Conservation (phyloP, 2,329 filamentous ascomycete species). For the Hypoxylon sp. region DNA sequence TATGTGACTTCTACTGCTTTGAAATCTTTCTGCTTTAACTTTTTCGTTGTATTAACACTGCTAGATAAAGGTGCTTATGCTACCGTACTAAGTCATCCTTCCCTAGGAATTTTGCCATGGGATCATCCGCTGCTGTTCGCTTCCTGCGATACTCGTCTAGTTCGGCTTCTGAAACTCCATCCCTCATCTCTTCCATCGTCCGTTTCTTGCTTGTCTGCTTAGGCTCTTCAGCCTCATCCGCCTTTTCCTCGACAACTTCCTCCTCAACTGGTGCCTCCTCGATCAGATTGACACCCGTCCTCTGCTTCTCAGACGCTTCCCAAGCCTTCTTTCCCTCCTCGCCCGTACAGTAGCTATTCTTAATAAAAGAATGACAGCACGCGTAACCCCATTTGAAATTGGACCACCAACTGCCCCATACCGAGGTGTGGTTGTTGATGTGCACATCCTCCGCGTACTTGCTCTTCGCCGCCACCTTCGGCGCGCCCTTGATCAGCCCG, state of each 20-base stretch:
- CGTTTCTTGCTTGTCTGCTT: conserved; percentile 72
- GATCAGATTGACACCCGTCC: conserved; percentile 62
- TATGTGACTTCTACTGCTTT: conserved; percentile 22
- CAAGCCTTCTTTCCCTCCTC: conserved; percentile 87
- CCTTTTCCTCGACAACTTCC: conserved; percentile 43
- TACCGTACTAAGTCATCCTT: conserved; percentile 75
- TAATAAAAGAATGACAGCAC: conserved; percentile 93
- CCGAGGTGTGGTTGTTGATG: conserved; percentile 90
- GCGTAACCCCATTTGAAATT: conserved; percentile 96
- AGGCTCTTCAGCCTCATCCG: conserved; percentile 44
- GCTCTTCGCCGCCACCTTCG: conserved; percentile 81
- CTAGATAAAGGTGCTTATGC: conserved; percentile 29
- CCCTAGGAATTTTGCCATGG: conserved; percentile 86
- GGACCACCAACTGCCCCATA: conserved; percentile 98
- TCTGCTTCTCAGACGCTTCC: conserved; percentile 78
- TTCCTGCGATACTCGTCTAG: conserved; percentile 88
- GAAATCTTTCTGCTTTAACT: conserved; percentile 15
- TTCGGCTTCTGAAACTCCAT: conserved; percentile 84
- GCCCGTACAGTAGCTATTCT: conserved; percentile 98
- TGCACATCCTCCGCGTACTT: conserved; percentile 93
- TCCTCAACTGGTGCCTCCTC: conserved; percentile 51
- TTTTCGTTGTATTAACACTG: conserved; percentile 23
- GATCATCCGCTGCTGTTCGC: conserved; percentile 80
- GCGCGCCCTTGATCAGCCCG: conserved; percentile 89
- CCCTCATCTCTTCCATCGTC: conserved; percentile 82